Base-by-base conservation (phyloP, 768 basidiomycete genomes). In the Mrakia frigida region DNA sequence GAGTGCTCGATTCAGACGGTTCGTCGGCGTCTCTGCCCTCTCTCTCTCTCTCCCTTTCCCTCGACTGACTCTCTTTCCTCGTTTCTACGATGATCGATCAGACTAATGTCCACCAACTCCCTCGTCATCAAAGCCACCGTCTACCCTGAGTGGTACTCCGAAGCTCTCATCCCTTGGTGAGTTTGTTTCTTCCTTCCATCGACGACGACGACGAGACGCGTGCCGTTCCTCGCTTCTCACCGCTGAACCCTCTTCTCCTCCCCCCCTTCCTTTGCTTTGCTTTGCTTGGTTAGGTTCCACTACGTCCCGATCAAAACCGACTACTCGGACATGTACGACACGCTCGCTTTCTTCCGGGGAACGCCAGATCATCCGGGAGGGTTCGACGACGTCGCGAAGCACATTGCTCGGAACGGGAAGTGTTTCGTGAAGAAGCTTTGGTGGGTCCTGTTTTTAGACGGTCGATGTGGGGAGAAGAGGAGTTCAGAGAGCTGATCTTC, bases 221-320 rank as follows among this genome's bases (percentile, higher is more conserved):
- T 28, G 11, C 5, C 43, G 43, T 50, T 18, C 35, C 71, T 33
- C 56, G 13, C 6, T 14, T 4, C 41, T 31, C 71, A 28, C 37
- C 14, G 25, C 37, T 23, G 35, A 14, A 6, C 33, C 53, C 56
- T 14, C 52, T 37, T 73, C 46, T 68, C 39, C 43, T 33, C 18
- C 0, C 14, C 5, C 13, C 16, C 43, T n/a, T n/a, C n/a, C n/a
- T n/a, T n/a, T n/a, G n/a, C n/a, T n/a, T n/a, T n/a, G n/a, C n/a
- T n/a, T n/a, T n/a, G n/a, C n/a, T n/a, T n/a, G n/a, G 33, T 18
- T 46, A 33, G 11, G 46, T 56, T 39, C 65, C 65, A 91, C 82
- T 92, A 91, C 80, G 86, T 91, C 1, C 91, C 91, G 1, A 84
- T 91, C 76, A 83, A 85, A 76, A 76, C 89, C 0, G 89, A 90